Evolutionary conservation across 1,284 basidiomycete genomes (phyloP).

Genomic region (Pseudozyma thailandica): DNA sequence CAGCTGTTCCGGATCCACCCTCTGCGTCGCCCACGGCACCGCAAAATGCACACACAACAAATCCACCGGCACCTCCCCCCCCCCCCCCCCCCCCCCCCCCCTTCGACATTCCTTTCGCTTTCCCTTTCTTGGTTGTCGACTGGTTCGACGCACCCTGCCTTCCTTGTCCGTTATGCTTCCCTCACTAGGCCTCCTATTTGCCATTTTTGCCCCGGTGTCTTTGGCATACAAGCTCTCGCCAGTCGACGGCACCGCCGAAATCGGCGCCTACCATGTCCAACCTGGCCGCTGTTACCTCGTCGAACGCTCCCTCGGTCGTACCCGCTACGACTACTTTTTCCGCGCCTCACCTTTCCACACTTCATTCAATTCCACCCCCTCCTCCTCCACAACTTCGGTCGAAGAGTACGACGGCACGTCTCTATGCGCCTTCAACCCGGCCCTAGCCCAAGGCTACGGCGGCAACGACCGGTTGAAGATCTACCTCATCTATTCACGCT

Average conservation of each 20-base stretch:
- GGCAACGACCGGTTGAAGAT: slow-evolving; percentile 17
- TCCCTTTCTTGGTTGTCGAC: too few species aligned
- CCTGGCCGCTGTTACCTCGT: slow-evolving; percentile 28
- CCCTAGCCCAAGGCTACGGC: slow-evolving; percentile 26
- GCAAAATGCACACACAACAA: slow-evolving; percentile 84
- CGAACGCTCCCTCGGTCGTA: slow-evolving; percentile 13
- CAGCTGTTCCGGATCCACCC: slow-evolving; percentile 78
- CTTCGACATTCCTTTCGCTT: too few species aligned
- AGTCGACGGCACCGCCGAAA: slow-evolving; percentile 19
- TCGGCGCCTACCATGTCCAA: slow-evolving; percentile 37
- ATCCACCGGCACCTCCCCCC: slow-evolving; percentile 87
- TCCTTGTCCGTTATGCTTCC: too few species aligned
- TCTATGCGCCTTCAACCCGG: slow-evolving; percentile 28
- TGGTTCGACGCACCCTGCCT: too few species aligned
- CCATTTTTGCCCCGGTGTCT: too few species aligned
- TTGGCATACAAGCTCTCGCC: slow-evolving; percentile 21
- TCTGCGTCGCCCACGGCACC: slow-evolving; percentile 81
- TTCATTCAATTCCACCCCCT: background rate
- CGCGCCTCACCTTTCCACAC: slow-evolving; percentile 9
- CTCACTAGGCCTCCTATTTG: too few species aligned
- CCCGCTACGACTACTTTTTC: slow-evolving; percentile 17
- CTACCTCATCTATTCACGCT: slow-evolving; percentile 36
- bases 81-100: too few species aligned
- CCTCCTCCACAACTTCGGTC: background rate
- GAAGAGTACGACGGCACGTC: slow-evolving; percentile 25